These are phyloP conservation scores for Dioscorea dumetorum DNA, from an alignment of 106 monocot species.

Conservation along the genomic window DNA sequence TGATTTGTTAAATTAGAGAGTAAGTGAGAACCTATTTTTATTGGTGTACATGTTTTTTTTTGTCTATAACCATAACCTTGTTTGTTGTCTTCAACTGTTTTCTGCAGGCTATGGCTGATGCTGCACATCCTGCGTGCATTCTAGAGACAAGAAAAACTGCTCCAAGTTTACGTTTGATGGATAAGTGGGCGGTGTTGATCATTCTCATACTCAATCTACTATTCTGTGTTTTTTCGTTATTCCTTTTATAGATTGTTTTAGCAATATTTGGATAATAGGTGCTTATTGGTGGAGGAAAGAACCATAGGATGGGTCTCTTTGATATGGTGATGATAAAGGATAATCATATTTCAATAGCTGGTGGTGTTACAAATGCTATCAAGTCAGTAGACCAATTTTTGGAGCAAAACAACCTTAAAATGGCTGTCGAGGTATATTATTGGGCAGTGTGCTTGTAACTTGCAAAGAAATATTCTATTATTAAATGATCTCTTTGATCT, in stretches of 20 bases:
- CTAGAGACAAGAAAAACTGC: conserved; percentile 99
- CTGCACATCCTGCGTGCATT: conserved; percentile 85
- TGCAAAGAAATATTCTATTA: too few relatives aligned
- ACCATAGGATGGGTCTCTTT: conserved; percentile 95
- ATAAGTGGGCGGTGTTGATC: conserved; percentile 92
- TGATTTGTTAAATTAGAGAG: too few relatives aligned
- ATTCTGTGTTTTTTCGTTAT: conserved; percentile 1
- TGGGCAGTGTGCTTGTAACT: too few relatives aligned
- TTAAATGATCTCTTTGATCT: too few relatives aligned
- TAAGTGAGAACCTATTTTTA: too few relatives aligned
- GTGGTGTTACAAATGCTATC: conserved; percentile 75
- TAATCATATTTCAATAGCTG: conserved; percentile 94
- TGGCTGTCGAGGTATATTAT: conserved; percentile 74
- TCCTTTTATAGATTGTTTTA: neutral
- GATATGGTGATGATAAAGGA: conserved; percentile 99
- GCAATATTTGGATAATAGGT: conserved; percentile 32
- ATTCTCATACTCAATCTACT: conserved; percentile 20
- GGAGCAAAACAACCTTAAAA: conserved; percentile 49
- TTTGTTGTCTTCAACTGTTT: neutral
- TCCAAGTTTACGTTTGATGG: conserved; percentile 93
- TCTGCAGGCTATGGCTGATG: conserved; percentile 77
- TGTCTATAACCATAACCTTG: too few relatives aligned
- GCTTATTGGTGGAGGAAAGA: conserved; percentile 95
- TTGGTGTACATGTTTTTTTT: too few relatives aligned
- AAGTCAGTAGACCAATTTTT: conserved; percentile 73